A percentile compares a stretch with the other conserved stretches of the same genome.
Conservation (phyloP, 257 asterid genomes). For the Mitragyna speciosa region DNA sequence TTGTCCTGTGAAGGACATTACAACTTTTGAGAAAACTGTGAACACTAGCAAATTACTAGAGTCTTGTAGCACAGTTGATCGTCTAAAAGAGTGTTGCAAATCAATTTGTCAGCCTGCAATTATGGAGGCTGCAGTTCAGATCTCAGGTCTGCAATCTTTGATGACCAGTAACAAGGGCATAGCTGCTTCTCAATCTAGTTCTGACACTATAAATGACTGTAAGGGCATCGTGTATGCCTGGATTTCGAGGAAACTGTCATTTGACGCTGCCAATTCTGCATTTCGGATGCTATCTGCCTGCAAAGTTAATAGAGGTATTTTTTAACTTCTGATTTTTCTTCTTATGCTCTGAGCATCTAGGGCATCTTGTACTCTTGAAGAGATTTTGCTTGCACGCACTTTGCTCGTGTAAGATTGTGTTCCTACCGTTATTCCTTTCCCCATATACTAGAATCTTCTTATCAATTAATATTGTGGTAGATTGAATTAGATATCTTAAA, state of each 20-base stretch:
- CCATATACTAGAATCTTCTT: not conserved
- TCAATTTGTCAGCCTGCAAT: constrained; percentile 85
- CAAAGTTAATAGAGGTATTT: constrained; percentile 89
- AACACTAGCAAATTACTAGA: constrained; percentile 85
- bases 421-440: not conserved
- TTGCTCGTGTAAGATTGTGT: not conserved
- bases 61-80: constrained; percentile 82
- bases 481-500: not conserved
- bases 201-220: constrained; percentile 73
- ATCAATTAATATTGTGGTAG: not conserved
- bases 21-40: constrained; percentile 71
- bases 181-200: constrained; percentile 50
- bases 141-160: constrained; percentile 58
- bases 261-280: constrained; percentile 71
- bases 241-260: constrained; percentile 77
- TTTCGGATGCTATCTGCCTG: constrained; percentile 89
- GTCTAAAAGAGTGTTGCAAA: constrained; percentile 92
- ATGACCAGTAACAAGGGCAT: constrained; percentile 53
- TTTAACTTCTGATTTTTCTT: not conserved
- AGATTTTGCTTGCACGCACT: not conserved
- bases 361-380: not conserved
- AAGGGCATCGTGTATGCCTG: constrained; percentile 84
- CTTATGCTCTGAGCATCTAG: not conserved
- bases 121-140: constrained; percentile 83
- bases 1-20: constrained; percentile 82